A percentile compares a stretch with the other conserved stretches of the same genome.
Conservation (phyloP, 495 filamentous ascomycete species). For the Penicillium bialowiezense region DNA sequence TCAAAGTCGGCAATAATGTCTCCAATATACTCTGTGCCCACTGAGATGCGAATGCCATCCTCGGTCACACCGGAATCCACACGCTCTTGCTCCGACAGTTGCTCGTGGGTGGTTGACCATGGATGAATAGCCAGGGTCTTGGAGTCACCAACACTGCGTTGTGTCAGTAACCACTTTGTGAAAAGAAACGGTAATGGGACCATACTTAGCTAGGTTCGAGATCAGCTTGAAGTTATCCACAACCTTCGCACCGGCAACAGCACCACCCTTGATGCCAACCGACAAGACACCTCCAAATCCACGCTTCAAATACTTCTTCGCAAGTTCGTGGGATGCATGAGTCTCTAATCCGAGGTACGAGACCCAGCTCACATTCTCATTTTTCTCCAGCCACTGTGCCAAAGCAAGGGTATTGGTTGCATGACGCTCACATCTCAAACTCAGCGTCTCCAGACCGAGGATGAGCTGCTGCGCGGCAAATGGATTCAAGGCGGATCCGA, state of each 20-base stretch:
- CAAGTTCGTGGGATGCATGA: constrained; percentile 74
- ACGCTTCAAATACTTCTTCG: constrained; percentile 85
- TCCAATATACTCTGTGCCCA: constrained; percentile 96
- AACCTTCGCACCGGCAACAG: constrained; percentile 73
- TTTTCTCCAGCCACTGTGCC: constrained; percentile 80
- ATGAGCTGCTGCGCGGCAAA: constrained; percentile 95
- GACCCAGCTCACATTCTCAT: constrained; percentile 86
- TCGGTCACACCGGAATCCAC: constrained; percentile 79
- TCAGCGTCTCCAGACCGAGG: constrained; percentile 86
- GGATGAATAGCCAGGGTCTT: constrained; percentile 96
- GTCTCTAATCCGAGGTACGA: constrained; percentile 86
- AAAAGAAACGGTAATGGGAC: not conserved
- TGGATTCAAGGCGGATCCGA: constrained; percentile 82
- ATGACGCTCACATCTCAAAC: constrained; percentile 81
- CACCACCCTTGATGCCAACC: constrained; percentile 90
- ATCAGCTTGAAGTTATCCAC: constrained; percentile 95
- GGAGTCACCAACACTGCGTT: constrained; percentile 58
- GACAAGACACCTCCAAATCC: constrained; percentile 92
- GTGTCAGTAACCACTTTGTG: constrained; percentile 7
- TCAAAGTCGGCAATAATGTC: constrained; percentile 97
- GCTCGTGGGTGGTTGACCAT: constrained; percentile 95
- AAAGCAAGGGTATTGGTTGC: constrained; percentile 79
- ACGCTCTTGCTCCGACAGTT: constrained; percentile 82
- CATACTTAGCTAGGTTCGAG: constrained; percentile 83
- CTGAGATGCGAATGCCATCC: constrained; percentile 93